Evolutionary conservation across 257 asterid genomes (phyloP).

Genomic region (Solanum pinnatisectum): DNA sequence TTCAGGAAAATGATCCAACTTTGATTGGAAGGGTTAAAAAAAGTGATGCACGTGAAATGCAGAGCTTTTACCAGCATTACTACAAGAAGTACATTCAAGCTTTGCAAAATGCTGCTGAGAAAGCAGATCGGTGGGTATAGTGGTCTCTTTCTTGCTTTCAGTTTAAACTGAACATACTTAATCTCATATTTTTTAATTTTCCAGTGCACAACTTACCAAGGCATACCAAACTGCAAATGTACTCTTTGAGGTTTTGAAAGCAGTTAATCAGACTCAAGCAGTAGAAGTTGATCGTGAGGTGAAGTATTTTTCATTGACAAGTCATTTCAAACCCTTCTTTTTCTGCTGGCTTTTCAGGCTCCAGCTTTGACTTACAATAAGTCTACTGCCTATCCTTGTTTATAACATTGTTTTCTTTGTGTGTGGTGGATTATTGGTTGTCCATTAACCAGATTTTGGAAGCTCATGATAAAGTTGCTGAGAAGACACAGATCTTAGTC

Average conservation of each 20-base stretch:
- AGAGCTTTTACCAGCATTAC: constrained; percentile 98
- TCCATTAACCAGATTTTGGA: constrained; percentile 59
- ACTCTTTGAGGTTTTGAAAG: constrained; percentile 97
- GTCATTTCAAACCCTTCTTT: neutral
- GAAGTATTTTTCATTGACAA: constrained; percentile 3
- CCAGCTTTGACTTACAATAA: neutral
- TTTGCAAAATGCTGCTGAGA: constrained; percentile 95
- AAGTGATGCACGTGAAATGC: constrained; percentile 99
- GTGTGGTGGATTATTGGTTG: constrained; percentile 7
- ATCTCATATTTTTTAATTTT: constrained; percentile 11
- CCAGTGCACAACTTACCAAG: constrained; percentile 94
- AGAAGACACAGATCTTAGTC: constrained; percentile 91
- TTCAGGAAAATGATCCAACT: constrained; percentile 98
- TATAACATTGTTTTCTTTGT: neutral
- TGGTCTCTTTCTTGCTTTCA: neutral
- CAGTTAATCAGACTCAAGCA: constrained; percentile 90
- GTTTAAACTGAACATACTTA: neutral
- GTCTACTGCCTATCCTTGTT: neutral
- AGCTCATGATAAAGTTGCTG: constrained; percentile 93
- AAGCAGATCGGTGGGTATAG: constrained; percentile 83
- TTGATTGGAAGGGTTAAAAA: constrained; percentile 93
- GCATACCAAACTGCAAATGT: constrained; percentile 99
- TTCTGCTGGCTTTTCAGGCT: neutral
- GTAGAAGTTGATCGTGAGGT: constrained; percentile 99
- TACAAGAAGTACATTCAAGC: constrained; percentile 97